Evolutionary conservation across 768 basidiomycete genomes (phyloP).

Genomic region (Leccinum boreale): DNA sequence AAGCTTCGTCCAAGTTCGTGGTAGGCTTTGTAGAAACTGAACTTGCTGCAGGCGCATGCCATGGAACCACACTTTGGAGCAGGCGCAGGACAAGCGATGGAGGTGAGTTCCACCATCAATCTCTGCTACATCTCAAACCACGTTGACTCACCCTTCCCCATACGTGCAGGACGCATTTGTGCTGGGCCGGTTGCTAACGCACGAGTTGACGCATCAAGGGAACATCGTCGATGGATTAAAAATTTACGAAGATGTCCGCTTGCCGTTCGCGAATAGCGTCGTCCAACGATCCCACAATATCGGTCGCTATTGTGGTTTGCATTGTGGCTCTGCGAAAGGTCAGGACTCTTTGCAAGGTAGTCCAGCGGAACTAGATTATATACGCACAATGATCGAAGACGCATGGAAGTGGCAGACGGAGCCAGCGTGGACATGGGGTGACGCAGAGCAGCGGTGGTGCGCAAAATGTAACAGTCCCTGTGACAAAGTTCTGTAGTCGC

Average conservation of each 20-base stretch:
- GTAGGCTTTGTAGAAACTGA: not conserved
- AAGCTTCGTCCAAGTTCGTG: slow-evolving; percentile 4
- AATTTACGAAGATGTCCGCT: slow-evolving; percentile 31
- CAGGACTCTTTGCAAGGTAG: not conserved
- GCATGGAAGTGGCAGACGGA: not conserved
- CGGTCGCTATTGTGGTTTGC: slow-evolving; percentile 19
- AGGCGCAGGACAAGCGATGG: slow-evolving; percentile 51
- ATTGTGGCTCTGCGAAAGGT: not conserved
- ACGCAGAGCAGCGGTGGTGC: not conserved
- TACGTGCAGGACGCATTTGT: slow-evolving; percentile 29
- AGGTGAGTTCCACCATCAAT: slow-evolving; percentile 27
- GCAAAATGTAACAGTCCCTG: not conserved
- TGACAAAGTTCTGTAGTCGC: not conserved
- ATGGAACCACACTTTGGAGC: slow-evolving; percentile 46
- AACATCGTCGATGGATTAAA: slow-evolving; percentile 30
- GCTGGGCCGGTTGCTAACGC: slow-evolving; percentile 27
- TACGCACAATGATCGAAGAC: not conserved
- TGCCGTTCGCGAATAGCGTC: slow-evolving; percentile 28
- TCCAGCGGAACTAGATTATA: not conserved
- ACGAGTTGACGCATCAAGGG: slow-evolving; percentile 16
- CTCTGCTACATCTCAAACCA: slow-evolving; percentile 5
- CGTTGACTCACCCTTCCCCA: not conserved
- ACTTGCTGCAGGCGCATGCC: slow-evolving; percentile 37
- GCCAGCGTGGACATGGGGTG: not conserved
- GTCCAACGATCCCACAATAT: slow-evolving; percentile 13